A percentile compares a stretch with the other conserved stretches of the same genome.
phyloP scores from a whole-genome alignment of 2,329 filamentous ascomycete genomes.

The Exophiala lecanii-corni region DNA sequence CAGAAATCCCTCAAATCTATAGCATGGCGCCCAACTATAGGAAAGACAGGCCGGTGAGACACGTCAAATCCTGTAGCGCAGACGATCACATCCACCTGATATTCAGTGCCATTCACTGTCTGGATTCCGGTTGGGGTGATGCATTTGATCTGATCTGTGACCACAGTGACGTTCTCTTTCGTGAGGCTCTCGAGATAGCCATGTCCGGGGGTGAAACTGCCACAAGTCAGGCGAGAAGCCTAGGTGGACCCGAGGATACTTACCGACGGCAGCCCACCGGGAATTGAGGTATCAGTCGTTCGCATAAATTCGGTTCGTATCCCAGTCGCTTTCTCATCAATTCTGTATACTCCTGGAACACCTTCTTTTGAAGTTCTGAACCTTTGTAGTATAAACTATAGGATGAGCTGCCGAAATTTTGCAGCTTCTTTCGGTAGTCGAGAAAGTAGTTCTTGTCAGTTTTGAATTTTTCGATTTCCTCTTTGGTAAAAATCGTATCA shows the following conservation, averaged over 20 bases:
- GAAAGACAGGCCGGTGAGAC: slow-evolving; percentile 12
- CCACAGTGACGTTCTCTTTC: slow-evolving; percentile 24
- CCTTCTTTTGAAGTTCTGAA: slow-evolving; percentile 26
- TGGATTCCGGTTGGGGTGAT: slow-evolving; percentile 30
- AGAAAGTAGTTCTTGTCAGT: slow-evolving; percentile 22
- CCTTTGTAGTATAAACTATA: slow-evolving; percentile 34
- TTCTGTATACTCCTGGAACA: slow-evolving; percentile 6
- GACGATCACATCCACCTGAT: slow-evolving; percentile 32
- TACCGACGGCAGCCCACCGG: slow-evolving; percentile 44
- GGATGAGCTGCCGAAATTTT: slow-evolving; percentile 34
- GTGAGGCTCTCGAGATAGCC: slow-evolving; percentile 17
- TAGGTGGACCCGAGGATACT: neutral
- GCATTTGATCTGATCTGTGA: slow-evolving; percentile 21
- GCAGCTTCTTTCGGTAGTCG: slow-evolving; percentile 31
- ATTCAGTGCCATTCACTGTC: slow-evolving; percentile 27
- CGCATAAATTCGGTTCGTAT: slow-evolving; percentile 28
- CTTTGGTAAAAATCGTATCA: slow-evolving; percentile 3
- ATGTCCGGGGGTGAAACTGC: slow-evolving; percentile 40
- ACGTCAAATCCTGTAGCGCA: slow-evolving; percentile 29
- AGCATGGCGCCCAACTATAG: slow-evolving; percentile 13
- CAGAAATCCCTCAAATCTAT: slow-evolving; percentile 29
- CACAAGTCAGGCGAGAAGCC: slow-evolving; percentile 18
- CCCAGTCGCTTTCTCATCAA: slow-evolving; percentile 25
- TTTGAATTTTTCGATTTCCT: slow-evolving; percentile 21
- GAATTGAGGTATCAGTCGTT: slow-evolving; percentile 33